phyloP scores from a whole-genome alignment of 306 rosid species.

The Myrica gale region DNA sequence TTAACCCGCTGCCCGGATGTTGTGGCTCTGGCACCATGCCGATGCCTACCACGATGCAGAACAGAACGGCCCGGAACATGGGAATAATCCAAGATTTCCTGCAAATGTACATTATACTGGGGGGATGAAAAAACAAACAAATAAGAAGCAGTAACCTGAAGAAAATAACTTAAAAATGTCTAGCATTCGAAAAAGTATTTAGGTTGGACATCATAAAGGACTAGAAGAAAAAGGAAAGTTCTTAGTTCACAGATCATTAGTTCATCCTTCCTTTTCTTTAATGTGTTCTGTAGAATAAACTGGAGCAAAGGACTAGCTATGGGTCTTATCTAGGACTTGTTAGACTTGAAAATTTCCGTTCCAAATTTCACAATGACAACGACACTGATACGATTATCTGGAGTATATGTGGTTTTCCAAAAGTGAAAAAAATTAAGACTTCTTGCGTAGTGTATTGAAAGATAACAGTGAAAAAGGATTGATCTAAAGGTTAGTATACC shows the following conservation, averaged over 20 bases:
- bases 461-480: neutral
- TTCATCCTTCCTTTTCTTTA: neutral
- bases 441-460: neutral
- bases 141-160: neutral
- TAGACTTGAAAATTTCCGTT: neutral
- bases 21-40: conserved; percentile 93
- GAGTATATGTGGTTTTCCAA: neutral
- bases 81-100: conserved; percentile 73
- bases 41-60: conserved; percentile 88
- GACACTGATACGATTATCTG: neutral
- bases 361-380: neutral
- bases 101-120: conserved; percentile 5
- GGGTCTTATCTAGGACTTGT: neutral
- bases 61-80: conserved; percentile 86
- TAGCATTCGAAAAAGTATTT: neutral
- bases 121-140: neutral
- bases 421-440: neutral
- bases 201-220: neutral
- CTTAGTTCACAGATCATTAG: neutral
- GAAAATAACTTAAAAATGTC: neutral
- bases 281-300: neutral
- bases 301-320: neutral
- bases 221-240: neutral
- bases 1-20: conserved; percentile 69
- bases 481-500: conserved; percentile 42